Base-by-base conservation (phyloP, 2,329 filamentous ascomycete genomes). In the Westerdykella sp. region DNA sequence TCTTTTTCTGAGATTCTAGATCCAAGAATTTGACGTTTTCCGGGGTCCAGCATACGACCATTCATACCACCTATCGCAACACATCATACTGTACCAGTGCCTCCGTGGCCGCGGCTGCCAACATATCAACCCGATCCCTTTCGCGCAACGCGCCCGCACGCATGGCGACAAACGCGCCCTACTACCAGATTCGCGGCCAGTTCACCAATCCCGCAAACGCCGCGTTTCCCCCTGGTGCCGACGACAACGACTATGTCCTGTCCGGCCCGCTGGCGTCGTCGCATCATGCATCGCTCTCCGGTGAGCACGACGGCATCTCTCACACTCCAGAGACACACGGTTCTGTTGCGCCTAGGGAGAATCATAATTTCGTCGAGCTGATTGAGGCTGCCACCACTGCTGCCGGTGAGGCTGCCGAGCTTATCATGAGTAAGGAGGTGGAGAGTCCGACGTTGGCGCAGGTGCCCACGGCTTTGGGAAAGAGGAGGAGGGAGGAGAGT, bases 341-440 rank as follows among this genome's bases (percentile, higher is more conserved):
- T 37, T 47, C 43, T 35, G 58, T 55, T 34, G 43, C 42, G 21
- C 18, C 40, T 54, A 12, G 62, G 62, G 57, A 60, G 21, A 62
- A 56, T 23, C 59, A 59, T 28, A 57, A 63, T 34, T 54, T 68
- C 28, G 63, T 53, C 2, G 63, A 66, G 41, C 46, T 68, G 40
- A 48, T 68, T 4, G 62, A 67, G 41, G 65, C 65, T 49, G 65
- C 63, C 6, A 64, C 57, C 15, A 60, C 62, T 13, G 63, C 63
- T 47, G 60, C 62, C 31, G 57, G 49, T 12, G 59, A 62, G 40
- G 53, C 48, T 41, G 35, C 49, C 15, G 44, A 53, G 23, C 45
- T 43, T 6, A 52, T 35, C 16, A 14, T 14, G n/a, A 15, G 7
- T 18, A 35, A 54, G 46, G 39, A 50, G n/a, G 39, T 45, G 37